Percentiles rank a stretch among this genome's conserved stretches.
Conservation (phyloP, 2,329 filamentous ascomycete genomes). For the Samsoniella hepiali region DNA sequence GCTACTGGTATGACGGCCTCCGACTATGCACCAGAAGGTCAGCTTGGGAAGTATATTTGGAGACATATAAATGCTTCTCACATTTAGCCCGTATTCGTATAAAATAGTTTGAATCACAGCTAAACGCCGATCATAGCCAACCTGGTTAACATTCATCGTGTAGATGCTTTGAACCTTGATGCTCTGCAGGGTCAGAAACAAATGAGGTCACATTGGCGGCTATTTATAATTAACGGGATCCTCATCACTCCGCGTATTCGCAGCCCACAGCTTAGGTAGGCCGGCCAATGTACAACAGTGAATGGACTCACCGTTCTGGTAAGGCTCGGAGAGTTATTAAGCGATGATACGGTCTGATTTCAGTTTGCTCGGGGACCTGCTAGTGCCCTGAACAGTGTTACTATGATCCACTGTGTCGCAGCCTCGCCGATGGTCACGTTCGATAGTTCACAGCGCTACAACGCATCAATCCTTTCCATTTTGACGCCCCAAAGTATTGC, state of each 20-base stretch:
- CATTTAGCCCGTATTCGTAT: not conserved
- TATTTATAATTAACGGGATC: not conserved
- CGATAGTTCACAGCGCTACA: not conserved
- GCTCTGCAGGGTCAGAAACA: not conserved
- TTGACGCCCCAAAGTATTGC: not conserved
- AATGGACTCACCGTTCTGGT: not conserved
- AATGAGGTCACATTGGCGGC: too few species aligned
- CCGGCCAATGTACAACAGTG: not conserved
- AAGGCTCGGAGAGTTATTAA: not conserved
- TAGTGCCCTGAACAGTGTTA: not conserved
- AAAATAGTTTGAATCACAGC: not conserved
- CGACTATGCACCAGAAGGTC: not conserved
- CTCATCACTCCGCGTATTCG: not conserved
- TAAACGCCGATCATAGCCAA: slow-evolving; percentile 3
- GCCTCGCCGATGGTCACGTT: not conserved
- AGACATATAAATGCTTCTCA: not conserved
- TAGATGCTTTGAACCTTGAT: too few species aligned
- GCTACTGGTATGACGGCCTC: not conserved
- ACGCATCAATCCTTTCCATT: not conserved
- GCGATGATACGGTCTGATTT: not conserved
- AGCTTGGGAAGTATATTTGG: not conserved
- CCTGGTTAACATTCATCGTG: slow-evolving; percentile 6
- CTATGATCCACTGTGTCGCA: not conserved
- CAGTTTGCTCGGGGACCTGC: not conserved
- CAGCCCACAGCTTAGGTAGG: not conserved